A percentile compares a stretch with the other conserved stretches of the same genome.
phyloP scores from a whole-genome alignment of 495 filamentous ascomycete genomes.

The Neurospora sp. region DNA sequence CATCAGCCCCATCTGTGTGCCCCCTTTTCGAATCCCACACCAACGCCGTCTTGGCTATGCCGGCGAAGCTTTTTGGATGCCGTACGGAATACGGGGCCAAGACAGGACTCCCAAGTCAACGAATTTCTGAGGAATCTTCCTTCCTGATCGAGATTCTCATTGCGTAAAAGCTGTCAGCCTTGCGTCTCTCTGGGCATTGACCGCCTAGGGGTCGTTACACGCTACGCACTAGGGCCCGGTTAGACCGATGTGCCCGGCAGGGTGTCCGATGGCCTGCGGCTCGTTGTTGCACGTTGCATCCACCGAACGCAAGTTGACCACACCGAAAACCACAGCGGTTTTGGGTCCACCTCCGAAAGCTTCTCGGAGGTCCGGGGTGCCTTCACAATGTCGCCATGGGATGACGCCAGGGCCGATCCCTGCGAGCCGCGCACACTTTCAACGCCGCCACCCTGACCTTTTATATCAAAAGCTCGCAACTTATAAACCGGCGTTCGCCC shows the following conservation, averaged over 20 bases:
- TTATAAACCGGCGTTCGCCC: conserved; percentile 1
- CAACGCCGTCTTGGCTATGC: background rate
- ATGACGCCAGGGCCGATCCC: background rate
- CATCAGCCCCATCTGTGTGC: conserved; percentile 1
- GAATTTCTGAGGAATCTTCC: background rate
- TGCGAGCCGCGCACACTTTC: background rate
- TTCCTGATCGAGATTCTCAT: background rate
- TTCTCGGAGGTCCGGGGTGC: background rate
- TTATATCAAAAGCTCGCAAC: background rate
- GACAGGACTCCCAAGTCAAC: background rate
- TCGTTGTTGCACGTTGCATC: background rate
- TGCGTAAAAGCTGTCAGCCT: background rate
- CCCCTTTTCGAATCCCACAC: background rate
- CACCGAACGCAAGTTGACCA: background rate
- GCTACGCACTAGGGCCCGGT: background rate
- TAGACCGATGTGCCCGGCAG: background rate
- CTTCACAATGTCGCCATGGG: background rate
- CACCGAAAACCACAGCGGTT: background rate
- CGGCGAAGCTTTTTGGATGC: background rate
- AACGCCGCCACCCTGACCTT: background rate
- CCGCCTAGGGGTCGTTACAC: background rate
- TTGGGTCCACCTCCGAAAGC: background rate
- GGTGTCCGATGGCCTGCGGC: background rate
- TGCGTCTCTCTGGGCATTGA: background rate
- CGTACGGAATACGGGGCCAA: background rate